These are phyloP conservation scores for Metschnikowia henanensis DNA, from an alignment of 805 yeast genomes.

Conservation along the genomic window DNA sequence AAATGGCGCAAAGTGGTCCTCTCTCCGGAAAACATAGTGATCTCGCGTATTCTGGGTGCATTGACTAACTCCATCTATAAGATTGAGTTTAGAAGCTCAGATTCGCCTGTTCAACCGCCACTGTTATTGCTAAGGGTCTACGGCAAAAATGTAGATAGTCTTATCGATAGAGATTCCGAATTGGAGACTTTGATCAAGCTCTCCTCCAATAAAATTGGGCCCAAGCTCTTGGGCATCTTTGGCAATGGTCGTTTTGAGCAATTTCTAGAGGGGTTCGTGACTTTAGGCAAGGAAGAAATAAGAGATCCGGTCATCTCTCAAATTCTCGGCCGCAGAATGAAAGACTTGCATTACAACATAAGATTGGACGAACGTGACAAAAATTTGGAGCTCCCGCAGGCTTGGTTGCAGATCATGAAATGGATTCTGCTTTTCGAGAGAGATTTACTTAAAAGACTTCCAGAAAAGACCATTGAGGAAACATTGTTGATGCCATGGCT, in stretches of 20 bases:
- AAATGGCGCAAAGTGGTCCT: constrained; percentile 72
- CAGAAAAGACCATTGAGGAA: constrained; percentile 30
- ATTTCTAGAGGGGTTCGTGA: constrained; percentile 77
- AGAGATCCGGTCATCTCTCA: constrained; percentile 74
- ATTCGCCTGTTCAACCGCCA: constrained; percentile 45
- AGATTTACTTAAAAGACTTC: constrained; percentile 42
- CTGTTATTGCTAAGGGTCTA: constrained; percentile 75
- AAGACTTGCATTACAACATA: constrained; percentile 84
- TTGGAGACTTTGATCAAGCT: constrained; percentile 70
- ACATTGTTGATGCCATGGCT: constrained; percentile 49
- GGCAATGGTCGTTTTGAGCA: constrained; percentile 94
- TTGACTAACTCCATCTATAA: constrained; percentile 87
- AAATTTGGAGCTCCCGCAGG: constrained; percentile 53
- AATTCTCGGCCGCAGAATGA: constrained; percentile 94
- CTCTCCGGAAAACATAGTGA: constrained; percentile 40
- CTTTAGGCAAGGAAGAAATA: constrained; percentile 72
- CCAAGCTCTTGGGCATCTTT: constrained; percentile 84
- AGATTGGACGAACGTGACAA: constrained; percentile 59
- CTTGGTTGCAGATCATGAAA: constrained; percentile 67
- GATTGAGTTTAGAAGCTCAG: constrained; percentile 51
- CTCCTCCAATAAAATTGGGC: constrained; percentile 80
- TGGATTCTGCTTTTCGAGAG: constrained; percentile 57
- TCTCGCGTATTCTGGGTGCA: constrained; percentile 85
- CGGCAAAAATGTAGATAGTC: constrained; percentile 82
- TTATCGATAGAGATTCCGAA: constrained; percentile 86